Evolutionary conservation across 1,284 basidiomycete species (phyloP).

Genomic region (Trichosporon sp.): DNA sequence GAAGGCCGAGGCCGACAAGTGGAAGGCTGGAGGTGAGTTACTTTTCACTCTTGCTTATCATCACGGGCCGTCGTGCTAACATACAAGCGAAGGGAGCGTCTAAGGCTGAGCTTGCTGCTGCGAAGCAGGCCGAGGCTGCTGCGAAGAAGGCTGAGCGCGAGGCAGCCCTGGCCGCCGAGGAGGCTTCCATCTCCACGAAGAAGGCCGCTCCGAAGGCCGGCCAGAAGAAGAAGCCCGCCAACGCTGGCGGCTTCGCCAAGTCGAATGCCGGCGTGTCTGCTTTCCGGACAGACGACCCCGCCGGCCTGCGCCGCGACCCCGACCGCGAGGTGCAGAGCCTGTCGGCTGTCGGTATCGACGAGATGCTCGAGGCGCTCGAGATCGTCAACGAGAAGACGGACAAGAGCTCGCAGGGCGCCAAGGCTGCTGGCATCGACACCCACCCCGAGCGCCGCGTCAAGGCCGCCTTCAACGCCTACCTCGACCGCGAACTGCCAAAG

Average conservation of each 20-base stretch:
- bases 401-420: constrained; percentile 72
- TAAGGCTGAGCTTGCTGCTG: constrained; percentile 62
- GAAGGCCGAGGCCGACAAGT: constrained; percentile 65
- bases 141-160: constrained; percentile 53
- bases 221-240: constrained; percentile 28
- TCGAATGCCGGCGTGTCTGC: constrained; percentile 23
- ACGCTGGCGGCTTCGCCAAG: constrained; percentile 3
- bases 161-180: constrained; percentile 67
- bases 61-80: not conserved
- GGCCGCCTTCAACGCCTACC: constrained; percentile 88
- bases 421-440: constrained; percentile 75
- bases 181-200: constrained; percentile 61
- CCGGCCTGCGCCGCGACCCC: constrained; percentile 54
- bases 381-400: constrained; percentile 87
- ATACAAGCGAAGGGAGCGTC: constrained; percentile 46
- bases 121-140: constrained; percentile 52
- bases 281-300: constrained; percentile 55
- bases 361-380: constrained; percentile 82
- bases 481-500: constrained; percentile 78
- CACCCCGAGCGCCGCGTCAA: constrained; percentile 95
- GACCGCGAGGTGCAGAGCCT: constrained; percentile 59
- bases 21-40: constrained; percentile 63
- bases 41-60: no score
- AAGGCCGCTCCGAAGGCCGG: constrained; percentile 44
- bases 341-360: constrained; percentile 81